Evolutionary conservation across 2,329 filamentous ascomycete genomes (phyloP).

Genomic region (Pseudogymnoascus sp.): DNA sequence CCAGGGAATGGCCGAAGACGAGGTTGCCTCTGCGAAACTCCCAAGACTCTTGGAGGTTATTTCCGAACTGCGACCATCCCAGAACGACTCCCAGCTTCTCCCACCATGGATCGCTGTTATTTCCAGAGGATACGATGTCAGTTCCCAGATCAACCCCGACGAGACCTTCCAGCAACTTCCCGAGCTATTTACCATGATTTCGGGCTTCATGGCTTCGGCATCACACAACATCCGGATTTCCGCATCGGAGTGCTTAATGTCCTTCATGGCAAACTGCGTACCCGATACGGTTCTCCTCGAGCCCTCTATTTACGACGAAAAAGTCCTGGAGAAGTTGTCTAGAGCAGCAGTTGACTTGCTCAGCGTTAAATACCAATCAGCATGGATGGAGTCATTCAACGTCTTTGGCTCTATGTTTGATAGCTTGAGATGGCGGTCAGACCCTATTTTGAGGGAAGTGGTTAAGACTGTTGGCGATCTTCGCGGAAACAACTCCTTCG

Average conservation of each 20-base stretch:
- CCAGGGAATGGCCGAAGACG: slow-evolving; percentile 76
- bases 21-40: slow-evolving; percentile 81
- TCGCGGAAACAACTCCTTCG: slow-evolving; percentile 78
- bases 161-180: slow-evolving; percentile 90
- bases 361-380: slow-evolving; percentile 84
- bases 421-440: slow-evolving; percentile 72
- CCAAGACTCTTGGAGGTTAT: slow-evolving; percentile 86
- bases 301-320: slow-evolving; percentile 88
- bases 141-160: slow-evolving; percentile 76
- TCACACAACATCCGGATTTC: slow-evolving; percentile 92
- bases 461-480: slow-evolving; percentile 78
- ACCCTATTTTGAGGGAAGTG: slow-evolving; percentile 67
- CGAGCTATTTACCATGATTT: slow-evolving; percentile 71
- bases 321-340: slow-evolving; percentile 73
- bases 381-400: slow-evolving; percentile 91
- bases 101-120: slow-evolving; percentile 96
- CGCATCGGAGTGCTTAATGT: slow-evolving; percentile 88
- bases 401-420: slow-evolving; percentile 84
- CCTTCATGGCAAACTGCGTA: slow-evolving; percentile 84
- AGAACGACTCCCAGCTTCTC: slow-evolving; percentile 88
- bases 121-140: slow-evolving; percentile 89
- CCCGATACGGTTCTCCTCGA: slow-evolving; percentile 76
- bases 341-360: slow-evolving; percentile 66
- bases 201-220: slow-evolving; percentile 73
- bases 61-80: slow-evolving; percentile 78